Evolutionary conservation across 108 stramenopile genomes (phyloP), one percentile per base, ranked within the genome.

Genomic region (Pseudonitzschia multistriata): DNA sequence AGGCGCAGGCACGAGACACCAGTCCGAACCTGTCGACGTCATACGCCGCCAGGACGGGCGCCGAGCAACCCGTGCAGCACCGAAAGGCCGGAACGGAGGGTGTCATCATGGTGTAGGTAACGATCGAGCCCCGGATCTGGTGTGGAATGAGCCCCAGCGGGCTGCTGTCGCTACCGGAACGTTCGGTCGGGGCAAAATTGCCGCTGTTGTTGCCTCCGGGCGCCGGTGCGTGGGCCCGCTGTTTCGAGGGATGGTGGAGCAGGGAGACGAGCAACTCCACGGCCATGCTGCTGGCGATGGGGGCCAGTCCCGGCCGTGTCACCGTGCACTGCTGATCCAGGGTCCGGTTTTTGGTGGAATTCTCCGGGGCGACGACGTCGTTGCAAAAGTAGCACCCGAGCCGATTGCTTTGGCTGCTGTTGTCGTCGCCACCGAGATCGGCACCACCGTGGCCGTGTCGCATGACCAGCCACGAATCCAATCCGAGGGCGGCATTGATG

Each of bases 321-420:
- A 96, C 96, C 6, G 99, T 99, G 76, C 99, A 99, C 79, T 99
- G 98, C 75, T 99, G 97, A 73, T 99, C 99, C 48, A 99, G 67
- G 10, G 99, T 99, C 8, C 98, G 87, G 77, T 98, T 96, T 24
- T 86, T 87, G 45, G 84, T 92, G 35, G 95, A 96, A 77, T 99
- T 96, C 55, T 88, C 94, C 5, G 99, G 97, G 29, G 97, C 97
- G 2, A 97, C 97, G 15, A 99, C 87, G 81, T 99, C 98, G 61
- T 84, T 95, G 88, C 99, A 99, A 81, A 99, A 99, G 71, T 99
- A 99, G 68, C 98, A 99, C 13, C 99, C 99, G 10, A 98, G 75
- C 27, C 92, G 62, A 15, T 56, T 28, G 25, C 31, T 29, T 10
- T 35, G 15, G 0, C 31, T 62, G 34, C 28, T 42, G 15, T 66